phyloP scores from a whole-genome alignment of 1,284 basidiomycete species.

The Apiotrichum domesticum region DNA sequence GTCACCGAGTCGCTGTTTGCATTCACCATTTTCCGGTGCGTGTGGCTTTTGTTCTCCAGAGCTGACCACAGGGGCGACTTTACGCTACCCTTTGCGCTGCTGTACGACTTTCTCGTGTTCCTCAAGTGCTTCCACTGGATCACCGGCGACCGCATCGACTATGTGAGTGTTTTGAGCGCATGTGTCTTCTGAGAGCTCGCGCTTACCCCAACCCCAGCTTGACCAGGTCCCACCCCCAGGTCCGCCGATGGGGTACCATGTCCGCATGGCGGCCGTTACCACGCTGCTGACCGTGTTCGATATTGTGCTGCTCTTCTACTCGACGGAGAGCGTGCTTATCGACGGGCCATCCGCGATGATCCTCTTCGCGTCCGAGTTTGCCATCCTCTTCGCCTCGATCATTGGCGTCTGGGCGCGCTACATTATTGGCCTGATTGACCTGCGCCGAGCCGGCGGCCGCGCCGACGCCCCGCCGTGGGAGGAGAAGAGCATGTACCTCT shows the following conservation, averaged over 20 bases:
- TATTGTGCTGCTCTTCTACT: constrained; percentile 32
- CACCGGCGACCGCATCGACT: constrained; percentile 88
- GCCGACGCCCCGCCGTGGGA: constrained; percentile 92
- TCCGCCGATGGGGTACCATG: constrained; percentile 72
- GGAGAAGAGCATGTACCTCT: constrained; percentile 93
- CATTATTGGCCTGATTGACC: constrained; percentile 72
- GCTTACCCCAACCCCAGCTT: constrained; percentile 58
- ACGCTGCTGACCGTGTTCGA: constrained; percentile 35
- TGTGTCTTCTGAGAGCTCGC: neutral
- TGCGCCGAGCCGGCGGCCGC: constrained; percentile 71
- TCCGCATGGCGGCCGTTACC: constrained; percentile 61
- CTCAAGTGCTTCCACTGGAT: constrained; percentile 99
- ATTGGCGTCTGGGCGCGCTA: constrained; percentile 78
- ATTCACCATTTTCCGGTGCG: constrained; percentile 82
- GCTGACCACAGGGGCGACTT: constrained; percentile 60
- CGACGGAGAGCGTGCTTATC: constrained; percentile 28
- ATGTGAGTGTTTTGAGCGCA: constrained; percentile 56
- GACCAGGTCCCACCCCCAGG: constrained; percentile 88
- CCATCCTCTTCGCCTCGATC: constrained; percentile 73
- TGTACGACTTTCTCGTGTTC: constrained; percentile 88
- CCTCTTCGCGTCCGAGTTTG: constrained; percentile 92
- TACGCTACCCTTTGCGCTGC: constrained; percentile 81
- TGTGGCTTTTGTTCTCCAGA: constrained; percentile 14
- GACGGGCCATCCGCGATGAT: constrained; percentile 74
- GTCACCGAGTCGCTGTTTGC: constrained; percentile 92